Evolutionary conservation across 164 flowering plant genomes (phyloP).

Genomic region (Magnolia sinica): DNA sequence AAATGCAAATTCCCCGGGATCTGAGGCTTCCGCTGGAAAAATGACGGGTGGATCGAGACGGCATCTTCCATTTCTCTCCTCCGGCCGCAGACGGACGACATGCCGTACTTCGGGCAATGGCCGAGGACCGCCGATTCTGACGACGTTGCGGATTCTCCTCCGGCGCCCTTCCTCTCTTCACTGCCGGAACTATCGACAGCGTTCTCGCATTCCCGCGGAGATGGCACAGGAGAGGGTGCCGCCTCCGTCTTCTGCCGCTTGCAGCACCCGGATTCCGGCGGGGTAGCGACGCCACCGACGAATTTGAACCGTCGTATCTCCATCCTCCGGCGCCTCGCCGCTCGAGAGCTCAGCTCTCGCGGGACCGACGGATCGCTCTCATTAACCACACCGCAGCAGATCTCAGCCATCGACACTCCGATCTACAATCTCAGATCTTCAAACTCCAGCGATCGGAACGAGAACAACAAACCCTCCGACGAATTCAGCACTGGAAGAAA

Average conservation of each 20-base stretch:
- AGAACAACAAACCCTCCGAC: not conserved
- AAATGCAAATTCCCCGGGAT: slow-evolving; percentile 34
- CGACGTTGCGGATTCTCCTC: not conserved
- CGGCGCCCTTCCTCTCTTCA: not conserved
- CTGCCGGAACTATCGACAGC: slow-evolving; percentile 9
- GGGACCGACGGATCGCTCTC: slow-evolving; percentile 35
- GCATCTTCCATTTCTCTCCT: slow-evolving; percentile 84
- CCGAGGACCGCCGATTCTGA: not conserved
- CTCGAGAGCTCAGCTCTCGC: slow-evolving; percentile 32
- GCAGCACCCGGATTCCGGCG: slow-evolving; percentile 16
- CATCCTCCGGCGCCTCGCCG: slow-evolving; percentile 31
- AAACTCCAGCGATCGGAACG: not conserved
- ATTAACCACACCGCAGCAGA: slow-evolving; percentile 42
- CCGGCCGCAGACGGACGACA: slow-evolving; percentile 37
- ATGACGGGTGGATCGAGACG: slow-evolving; percentile 44
- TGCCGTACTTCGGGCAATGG: slow-evolving; percentile 18
- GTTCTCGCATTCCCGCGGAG: slow-evolving; percentile 20
- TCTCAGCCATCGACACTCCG: slow-evolving; percentile 34
- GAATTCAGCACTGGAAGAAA: not conserved
- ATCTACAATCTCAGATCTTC: not conserved
- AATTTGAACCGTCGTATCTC: slow-evolving; percentile 34
- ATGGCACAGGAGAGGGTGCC: not conserved
- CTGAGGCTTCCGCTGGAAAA: slow-evolving; percentile 9
- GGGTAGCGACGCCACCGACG: slow-evolving; percentile 18
- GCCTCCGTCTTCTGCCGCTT: slow-evolving; percentile 19